Percentiles rank a stretch among this genome's conserved stretches.
These are phyloP conservation scores for Pulveroboletus sp. DNA, from an alignment of 768 basidiomycete species.

Conservation along the genomic window DNA sequence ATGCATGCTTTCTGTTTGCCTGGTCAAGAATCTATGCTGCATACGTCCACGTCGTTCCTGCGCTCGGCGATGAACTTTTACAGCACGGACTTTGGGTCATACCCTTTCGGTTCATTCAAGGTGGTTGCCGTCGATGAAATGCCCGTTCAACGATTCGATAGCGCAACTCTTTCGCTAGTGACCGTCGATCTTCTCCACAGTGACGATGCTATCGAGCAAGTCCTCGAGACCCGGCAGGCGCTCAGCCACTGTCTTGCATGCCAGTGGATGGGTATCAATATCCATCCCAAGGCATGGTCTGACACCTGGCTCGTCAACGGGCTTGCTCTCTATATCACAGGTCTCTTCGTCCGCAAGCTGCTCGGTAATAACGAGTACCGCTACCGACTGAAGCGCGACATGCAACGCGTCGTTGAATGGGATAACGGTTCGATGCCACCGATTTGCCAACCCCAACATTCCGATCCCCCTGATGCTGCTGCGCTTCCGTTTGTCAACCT, in stretches of 20 bases:
- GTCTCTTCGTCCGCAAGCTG: conserved; percentile 79
- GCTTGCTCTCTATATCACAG: conserved; percentile 84
- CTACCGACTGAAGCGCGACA: conserved; percentile 92
- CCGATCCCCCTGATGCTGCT: conserved; percentile 80
- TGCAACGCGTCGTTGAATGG: conserved; percentile 83
- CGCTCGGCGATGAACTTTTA: conserved; percentile 92
- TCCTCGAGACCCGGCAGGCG: conserved; percentile 81
- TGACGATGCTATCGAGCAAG: conserved; percentile 88
- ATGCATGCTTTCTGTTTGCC: conserved; percentile 94
- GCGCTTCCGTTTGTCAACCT: conserved; percentile 86
- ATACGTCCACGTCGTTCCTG: conserved; percentile 68
- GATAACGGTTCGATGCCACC: conserved; percentile 90
- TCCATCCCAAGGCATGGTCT: conserved; percentile 88
- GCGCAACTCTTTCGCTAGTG: conserved; percentile 77
- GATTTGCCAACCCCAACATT: conserved; percentile 83
- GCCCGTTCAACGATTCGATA: conserved; percentile 75
- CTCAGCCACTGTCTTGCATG: conserved; percentile 86
- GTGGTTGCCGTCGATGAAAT: conserved; percentile 91
- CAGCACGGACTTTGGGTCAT: conserved; percentile 88
- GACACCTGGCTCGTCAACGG: conserved; percentile 98
- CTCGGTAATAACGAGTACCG: conserved; percentile 97
- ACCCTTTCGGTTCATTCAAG: conserved; percentile 94
- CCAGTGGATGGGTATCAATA: conserved; percentile 97
- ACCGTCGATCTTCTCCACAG: conserved; percentile 81
- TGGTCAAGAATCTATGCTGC: conserved; percentile 72